These are phyloP conservation scores for Chloroidium sp. DNA, from an alignment of 163 green algal genomes.

Conservation along the genomic window DNA sequence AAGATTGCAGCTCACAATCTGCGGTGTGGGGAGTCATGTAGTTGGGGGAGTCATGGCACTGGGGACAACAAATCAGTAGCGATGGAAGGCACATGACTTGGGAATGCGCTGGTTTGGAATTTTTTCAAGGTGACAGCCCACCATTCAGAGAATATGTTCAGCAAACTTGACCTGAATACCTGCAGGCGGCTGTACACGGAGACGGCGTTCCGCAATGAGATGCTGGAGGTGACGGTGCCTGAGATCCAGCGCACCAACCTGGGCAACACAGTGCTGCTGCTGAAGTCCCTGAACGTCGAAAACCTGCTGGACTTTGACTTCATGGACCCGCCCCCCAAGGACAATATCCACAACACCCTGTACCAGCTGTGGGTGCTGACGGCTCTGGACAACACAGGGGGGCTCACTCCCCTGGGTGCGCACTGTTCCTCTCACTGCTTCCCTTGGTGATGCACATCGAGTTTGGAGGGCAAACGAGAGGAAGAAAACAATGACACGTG, in stretches of 20 bases:
- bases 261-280: constrained; percentile 89
- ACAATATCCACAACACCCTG: constrained; percentile 97
- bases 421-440: background rate
- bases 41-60: no score
- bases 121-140: no score
- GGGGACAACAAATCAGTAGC: no score
- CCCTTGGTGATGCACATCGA: background rate
- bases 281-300: constrained; percentile 93
- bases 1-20: no score
- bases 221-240: constrained; percentile 68
- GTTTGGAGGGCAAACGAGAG: no score
- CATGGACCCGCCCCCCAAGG: constrained; percentile 90
- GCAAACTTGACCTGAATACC: no score
- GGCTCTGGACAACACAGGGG: constrained; percentile 88
- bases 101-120: no score
- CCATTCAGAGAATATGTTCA: no score
- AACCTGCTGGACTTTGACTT: constrained; percentile 96
- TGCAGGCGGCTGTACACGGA: constrained; percentile 92
- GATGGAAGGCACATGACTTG: no score
- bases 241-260: constrained; percentile 94
- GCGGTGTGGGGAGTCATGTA: no score
- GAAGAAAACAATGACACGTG: no score
- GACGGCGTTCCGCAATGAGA: constrained; percentile 51
- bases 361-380: constrained; percentile 94
- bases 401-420: constrained; percentile 22